phyloP scores from a whole-genome alignment of 805 yeast genomes.

The Pichia thaimueangensis region DNA sequence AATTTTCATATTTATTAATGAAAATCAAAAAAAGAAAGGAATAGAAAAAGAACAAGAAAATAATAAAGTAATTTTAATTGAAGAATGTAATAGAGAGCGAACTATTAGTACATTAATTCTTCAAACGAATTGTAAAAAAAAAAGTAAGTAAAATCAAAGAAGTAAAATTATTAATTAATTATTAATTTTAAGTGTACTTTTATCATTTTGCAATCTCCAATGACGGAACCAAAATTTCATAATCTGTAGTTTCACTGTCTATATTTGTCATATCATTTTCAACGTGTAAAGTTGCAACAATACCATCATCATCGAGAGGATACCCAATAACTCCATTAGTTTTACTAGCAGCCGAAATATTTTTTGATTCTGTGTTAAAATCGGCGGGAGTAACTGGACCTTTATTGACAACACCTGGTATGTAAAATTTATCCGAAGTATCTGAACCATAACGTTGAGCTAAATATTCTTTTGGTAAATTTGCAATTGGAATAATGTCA shows the following conservation, averaged over 20 bases:
- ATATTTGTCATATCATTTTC: slow-evolving; percentile 51
- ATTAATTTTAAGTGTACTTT: too few relatives aligned
- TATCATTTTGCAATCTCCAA: slow-evolving; percentile 8
- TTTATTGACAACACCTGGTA: slow-evolving; percentile 22
- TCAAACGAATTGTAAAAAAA: too few relatives aligned
- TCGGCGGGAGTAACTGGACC: too few relatives aligned
- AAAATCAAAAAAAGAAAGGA: too few relatives aligned
- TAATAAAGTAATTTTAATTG: too few relatives aligned
- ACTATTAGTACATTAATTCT: too few relatives aligned
- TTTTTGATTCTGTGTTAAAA: background rate
- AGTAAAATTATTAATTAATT: too few relatives aligned
- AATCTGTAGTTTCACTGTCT: slow-evolving; percentile 51
- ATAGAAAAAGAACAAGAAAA: too few relatives aligned
- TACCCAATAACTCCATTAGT: slow-evolving; percentile 34
- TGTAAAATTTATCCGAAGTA: background rate
- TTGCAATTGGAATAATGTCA: slow-evolving; percentile 52
- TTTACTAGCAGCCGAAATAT: slow-evolving; percentile 1
- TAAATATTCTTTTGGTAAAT: slow-evolving; percentile 19
- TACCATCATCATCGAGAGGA: slow-evolving; percentile 48
- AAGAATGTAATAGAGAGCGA: too few relatives aligned
- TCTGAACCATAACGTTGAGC: slow-evolving; percentile 24
- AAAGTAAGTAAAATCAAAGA: too few relatives aligned
- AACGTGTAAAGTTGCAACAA: slow-evolving; percentile 67
- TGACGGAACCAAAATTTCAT: slow-evolving; percentile 66
- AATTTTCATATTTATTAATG: too few relatives aligned